Base-by-base conservation (phyloP, 192 early-diverging fungal genomes). In the Umbelopsis sp. region DNA sequence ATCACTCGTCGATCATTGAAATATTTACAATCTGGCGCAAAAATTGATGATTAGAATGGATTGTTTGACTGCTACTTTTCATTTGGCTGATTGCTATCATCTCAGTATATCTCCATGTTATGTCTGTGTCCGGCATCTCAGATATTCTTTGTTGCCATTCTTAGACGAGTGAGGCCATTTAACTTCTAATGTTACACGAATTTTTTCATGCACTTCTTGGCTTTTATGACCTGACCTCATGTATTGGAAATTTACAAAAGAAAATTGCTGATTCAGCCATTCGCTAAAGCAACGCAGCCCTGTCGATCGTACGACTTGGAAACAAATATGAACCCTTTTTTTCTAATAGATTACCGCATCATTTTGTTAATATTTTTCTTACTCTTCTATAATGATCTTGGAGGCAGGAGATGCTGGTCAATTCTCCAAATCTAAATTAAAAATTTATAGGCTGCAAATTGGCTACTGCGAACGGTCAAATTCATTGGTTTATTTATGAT, bases 1-100 rank as follows among this genome's bases (percentile, higher is more conserved):
- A 62, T 62, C 31, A n/a, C 11, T 53, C 56, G 56, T 62, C 56
- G 56, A 62, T 62, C 56, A 62, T 2, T 62, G 24, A 62, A 31
- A 62, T 32, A 62, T 32, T 62, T 29, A 34, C 56, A 49, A 26
- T 31, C 24, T 22, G 17, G 26, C 21, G 11, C 31, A 29, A 6
- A 8, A 29, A 34, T 29, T 10, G 9, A 16, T 20, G 25, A 32
- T 17, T 11, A 32, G 31, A 59, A 34, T 38, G 36, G 36, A 6
- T 6, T 41, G 0, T 11, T 41, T 41, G 38, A n/a, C n/a, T 44
- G 43, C 43, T 44, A 44, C 12, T 44, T 17, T n/a, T 49, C 47
- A 49, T 17, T 17, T 49, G 20, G 16, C 1, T 41, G 38, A 2
- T 17, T 49, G 2, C 16, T 17, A 17, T 49, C 17, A 2, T 9